Conservation (phyloP, 352 stramenopile genomes). For the Globisporangium yorkense region DNA sequence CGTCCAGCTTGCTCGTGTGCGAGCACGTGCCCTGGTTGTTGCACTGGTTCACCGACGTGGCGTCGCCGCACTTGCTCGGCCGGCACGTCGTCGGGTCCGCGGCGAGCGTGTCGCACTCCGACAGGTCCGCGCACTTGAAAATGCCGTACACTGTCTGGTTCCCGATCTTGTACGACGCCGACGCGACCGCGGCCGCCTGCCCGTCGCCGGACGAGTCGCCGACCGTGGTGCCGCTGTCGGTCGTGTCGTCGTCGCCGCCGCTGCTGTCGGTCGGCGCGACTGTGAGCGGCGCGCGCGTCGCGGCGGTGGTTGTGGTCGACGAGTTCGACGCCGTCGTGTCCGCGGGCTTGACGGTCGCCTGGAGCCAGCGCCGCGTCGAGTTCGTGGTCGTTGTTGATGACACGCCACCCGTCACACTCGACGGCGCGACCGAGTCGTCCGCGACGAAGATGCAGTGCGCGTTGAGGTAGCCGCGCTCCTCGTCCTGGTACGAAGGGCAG, state of each 20-base stretch:
- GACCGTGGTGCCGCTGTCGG: constrained; percentile 10
- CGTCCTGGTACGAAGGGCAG: constrained; percentile 77
- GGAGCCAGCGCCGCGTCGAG: constrained; percentile 2
- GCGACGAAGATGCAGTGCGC: constrained; percentile 79
- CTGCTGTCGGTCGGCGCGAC: neutral
- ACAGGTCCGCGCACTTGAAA: constrained; percentile 40
- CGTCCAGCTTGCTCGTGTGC: constrained; percentile 53
- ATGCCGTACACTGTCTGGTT: constrained; percentile 52
- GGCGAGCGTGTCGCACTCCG: constrained; percentile 34
- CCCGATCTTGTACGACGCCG: constrained; percentile 45
- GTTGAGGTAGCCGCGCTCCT: constrained; percentile 71
- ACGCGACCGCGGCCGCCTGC: constrained; percentile 7
- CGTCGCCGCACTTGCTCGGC: constrained; percentile 25
- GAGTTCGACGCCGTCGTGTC: constrained; percentile 4
- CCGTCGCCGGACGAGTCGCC: constrained; percentile 19
- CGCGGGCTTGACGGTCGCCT: constrained; percentile 1
- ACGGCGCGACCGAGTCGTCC: constrained; percentile 31
- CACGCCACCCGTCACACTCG: constrained; percentile 5
- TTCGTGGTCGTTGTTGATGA: neutral
- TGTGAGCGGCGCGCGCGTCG: constrained; percentile 3
- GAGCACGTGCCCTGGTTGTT: constrained; percentile 71
- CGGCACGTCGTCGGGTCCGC: constrained; percentile 26
- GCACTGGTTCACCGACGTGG: constrained; percentile 25
- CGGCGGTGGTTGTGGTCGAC: constrained; percentile 3
- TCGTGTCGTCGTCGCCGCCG: constrained; percentile 1